A percentile compares a stretch with the other conserved stretches of the same genome.
These are phyloP conservation scores for Rhodofomes roseus DNA, from an alignment of 1,284 basidiomycete genomes.

Conservation along the genomic window DNA sequence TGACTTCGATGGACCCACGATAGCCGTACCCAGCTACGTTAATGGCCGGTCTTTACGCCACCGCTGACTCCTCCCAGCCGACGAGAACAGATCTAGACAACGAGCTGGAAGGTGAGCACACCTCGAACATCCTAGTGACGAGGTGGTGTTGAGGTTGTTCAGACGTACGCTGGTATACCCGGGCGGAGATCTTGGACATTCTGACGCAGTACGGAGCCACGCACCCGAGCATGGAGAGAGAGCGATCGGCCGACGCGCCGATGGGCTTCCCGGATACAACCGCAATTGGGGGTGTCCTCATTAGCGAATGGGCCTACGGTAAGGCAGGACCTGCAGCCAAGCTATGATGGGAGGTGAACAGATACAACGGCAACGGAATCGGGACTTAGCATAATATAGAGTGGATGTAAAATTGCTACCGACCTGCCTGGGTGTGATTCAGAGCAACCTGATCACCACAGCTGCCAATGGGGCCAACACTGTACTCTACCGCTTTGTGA, in stretches of 20 bases:
- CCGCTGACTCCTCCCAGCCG: conserved; percentile 66
- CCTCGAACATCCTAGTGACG: background rate
- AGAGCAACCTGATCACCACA: no score
- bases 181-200: conserved; percentile 65
- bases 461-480: no score
- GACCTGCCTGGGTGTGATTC: no score
- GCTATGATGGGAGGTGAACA: no score
- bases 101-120: conserved; percentile 79
- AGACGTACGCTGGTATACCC: conserved; percentile 90
- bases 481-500: no score
- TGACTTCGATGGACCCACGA: background rate
- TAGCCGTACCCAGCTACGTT: conserved; percentile 87
- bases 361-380: no score
- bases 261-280: conserved; percentile 68
- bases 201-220: conserved; percentile 56
- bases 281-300: conserved; percentile 70
- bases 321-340: conserved; percentile 12
- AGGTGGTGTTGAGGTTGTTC: background rate
- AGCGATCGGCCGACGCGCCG: conserved; percentile 30
- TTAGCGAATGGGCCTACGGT: conserved; percentile 63
- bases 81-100: conserved; percentile 91
- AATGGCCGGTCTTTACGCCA: conserved; percentile 88
- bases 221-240: conserved; percentile 34
- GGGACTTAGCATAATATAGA: no score
- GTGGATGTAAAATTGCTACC: no score